Base-by-base conservation (phyloP, 306 rosid species). In the Cotoneaster glaucophyllus region DNA sequence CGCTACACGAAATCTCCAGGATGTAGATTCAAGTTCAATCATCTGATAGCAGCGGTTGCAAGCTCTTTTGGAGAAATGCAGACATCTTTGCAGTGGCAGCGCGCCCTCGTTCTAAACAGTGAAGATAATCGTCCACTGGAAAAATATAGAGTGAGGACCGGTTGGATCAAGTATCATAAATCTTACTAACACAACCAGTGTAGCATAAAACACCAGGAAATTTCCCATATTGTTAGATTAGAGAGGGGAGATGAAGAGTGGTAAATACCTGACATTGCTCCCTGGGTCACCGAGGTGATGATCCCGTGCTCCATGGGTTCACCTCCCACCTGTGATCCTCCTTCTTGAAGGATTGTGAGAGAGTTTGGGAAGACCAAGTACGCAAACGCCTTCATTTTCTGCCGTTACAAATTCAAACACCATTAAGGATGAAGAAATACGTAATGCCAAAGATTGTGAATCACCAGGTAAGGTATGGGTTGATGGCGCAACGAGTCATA, bases 221-320 rank as follows among this genome's bases (percentile, higher is more conserved):
- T 3, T 6, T 59, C 39, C 25, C 11, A 74, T 19, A 24, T 32
- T 4, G 19, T 59, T 2, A 64, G 4, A 26, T 12, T 25, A 65
- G 63, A 73, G 53, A 4, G 17, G 70, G 73, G 13, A 15, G 66
- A 53, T 26, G 41, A 71, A 28, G 45, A 34, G 69, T 62, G 66
- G 58, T 26, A 71, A 24, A 79, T 85, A 95, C 99, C 97, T 83
- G 92, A 74, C 97, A 95, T 90, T 77, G 90, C 87, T 70, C 97
- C 97, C 64, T 84, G 99, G 67, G 97, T 95, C 68, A 89, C 89
- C 72, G 99, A 95, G 72, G 99, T 88, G 54, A 92, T 86, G 84
- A 95, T 78, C 75, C 97, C 97, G 50, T 92, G 83, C 76, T 90
- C 91, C 85, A 78, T 43, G n/a, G 96, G 93, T 75, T 92, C 97